Conservation (phyloP, 2,329 filamentous ascomycete species). For the Aureobasidium zeae region DNA sequence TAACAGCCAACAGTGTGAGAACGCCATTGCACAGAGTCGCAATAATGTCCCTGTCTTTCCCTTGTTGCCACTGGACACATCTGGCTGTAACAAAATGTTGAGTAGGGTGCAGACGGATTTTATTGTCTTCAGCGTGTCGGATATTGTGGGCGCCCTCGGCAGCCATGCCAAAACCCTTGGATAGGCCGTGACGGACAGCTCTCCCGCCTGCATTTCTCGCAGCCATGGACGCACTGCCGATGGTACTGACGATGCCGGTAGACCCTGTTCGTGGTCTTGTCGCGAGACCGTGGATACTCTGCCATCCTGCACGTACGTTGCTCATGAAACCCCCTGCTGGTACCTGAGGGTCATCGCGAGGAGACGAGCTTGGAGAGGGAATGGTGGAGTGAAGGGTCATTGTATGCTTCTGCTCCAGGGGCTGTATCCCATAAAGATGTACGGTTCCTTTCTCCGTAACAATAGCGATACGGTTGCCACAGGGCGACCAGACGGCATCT, state of each 20-base stretch:
- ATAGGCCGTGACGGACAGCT: constrained; percentile 63
- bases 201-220: constrained; percentile 56
- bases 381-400: constrained; percentile 6
- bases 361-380: constrained; percentile 17
- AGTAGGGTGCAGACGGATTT: constrained; percentile 57
- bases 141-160: constrained; percentile 58
- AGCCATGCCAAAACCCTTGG: constrained; percentile 65
- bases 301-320: constrained; percentile 17
- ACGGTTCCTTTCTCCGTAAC: constrained; percentile 93
- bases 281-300: constrained; percentile 49
- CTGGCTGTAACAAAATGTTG: constrained; percentile 45
- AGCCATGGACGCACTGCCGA: constrained; percentile 33
- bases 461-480: constrained; percentile 75
- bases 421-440: constrained; percentile 58
- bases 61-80: constrained; percentile 57
- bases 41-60: constrained; percentile 53
- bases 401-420: constrained; percentile 7
- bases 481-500: constrained; percentile 80
- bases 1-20: constrained; percentile 56
- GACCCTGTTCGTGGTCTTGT: constrained; percentile 41
- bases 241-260: constrained; percentile 25
- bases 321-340: constrained; percentile 17
- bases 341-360: constrained; percentile 14
- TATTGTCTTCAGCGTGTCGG: constrained; percentile 65
- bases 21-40: constrained; percentile 57